Base-by-base conservation (phyloP, 176 grass and related monocot genomes). In the Eleusine coracana region DNA sequence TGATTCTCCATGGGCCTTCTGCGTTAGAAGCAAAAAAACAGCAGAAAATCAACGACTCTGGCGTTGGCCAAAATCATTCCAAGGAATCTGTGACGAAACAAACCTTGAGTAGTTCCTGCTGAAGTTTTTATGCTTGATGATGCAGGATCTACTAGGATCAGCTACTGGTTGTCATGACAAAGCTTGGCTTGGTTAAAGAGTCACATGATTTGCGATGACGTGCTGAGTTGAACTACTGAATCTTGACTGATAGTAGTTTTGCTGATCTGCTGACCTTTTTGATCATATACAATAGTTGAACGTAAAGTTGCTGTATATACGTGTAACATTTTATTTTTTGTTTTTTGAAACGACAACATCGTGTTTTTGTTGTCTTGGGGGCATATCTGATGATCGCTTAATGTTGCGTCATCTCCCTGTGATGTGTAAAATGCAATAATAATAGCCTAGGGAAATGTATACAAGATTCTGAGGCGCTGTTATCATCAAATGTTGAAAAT, bases 41-140 rank as follows among this genome's bases (percentile, higher is more conserved):
- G 18, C 77, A 81, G 45, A 6, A 16, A 50, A 84, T 50, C 73
- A 73, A 25, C 10, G 45, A 25, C 36, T 37, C 9, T 13, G 0
- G 27, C 67, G 39, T 38, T 82, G 71, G 73, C 28, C 3, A 42
- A 59, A 59, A 77, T 73, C 66, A 31, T 59, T 85, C 49, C 66
- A 50, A 67, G 58, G 81, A 73, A 51, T 46, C 68, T 73, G 73
- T 31, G 2, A 34, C 18, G 37, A 66, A 66, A 55, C 66, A 56
- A 66, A 38, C 66, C 21, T 59, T 4, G 21, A 68, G 79, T 82
- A 23, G 46, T 86, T 78, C 40, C 40, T 89, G 83, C 78, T 68
- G 88, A 86, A 68, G 87, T 66, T 72, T 81, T 89, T 86, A 60
- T n/a, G 66, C 82, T 80, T 89, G 71, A 82, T 41, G 88, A 82